Conservation (phyloP, 1,284 basidiomycete genomes). For the Boletus hoseneyae region DNA sequence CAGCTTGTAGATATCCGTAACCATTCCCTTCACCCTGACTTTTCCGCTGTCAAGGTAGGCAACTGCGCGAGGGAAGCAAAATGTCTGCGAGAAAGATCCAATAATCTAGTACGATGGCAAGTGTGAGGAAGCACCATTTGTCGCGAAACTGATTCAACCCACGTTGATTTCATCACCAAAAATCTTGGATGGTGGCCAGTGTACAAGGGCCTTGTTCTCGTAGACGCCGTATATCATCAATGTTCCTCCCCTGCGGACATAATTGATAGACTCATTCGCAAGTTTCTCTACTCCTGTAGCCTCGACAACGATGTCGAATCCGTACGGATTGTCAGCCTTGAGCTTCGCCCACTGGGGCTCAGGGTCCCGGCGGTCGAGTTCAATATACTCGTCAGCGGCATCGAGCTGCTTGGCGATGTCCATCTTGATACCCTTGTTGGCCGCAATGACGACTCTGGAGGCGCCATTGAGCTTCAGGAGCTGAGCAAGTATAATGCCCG, state of each 20-base stretch:
- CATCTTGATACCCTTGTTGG: constrained; percentile 86
- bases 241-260: constrained; percentile 76
- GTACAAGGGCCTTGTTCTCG: constrained; percentile 68
- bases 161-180: constrained; percentile 84
- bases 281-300: constrained; percentile 82
- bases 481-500: constrained; percentile 82
- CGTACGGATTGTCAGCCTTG: constrained; percentile 76
- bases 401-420: constrained; percentile 73
- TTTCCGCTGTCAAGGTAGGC: constrained; percentile 85
- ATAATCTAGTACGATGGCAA: constrained; percentile 60
- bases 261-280: constrained; percentile 78
- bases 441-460: constrained; percentile 69
- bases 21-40: constrained; percentile 81
- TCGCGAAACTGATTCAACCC: constrained; percentile 17
- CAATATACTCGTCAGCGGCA: constrained; percentile 79
- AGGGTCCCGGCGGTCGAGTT: constrained; percentile 75
- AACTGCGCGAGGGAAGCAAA: constrained; percentile 85
- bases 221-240: constrained; percentile 77
- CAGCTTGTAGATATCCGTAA: constrained; percentile 69
- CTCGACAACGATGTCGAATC: constrained; percentile 86
- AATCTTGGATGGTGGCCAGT: constrained; percentile 84
- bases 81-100: constrained; percentile 81
- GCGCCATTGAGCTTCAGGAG: constrained; percentile 84
- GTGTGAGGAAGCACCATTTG: constrained; percentile 1
- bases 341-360: constrained; percentile 76